Evolutionary conservation across 2,329 filamentous ascomycete species (phyloP).

Genomic region (Pyrenochaeta sp.): DNA sequence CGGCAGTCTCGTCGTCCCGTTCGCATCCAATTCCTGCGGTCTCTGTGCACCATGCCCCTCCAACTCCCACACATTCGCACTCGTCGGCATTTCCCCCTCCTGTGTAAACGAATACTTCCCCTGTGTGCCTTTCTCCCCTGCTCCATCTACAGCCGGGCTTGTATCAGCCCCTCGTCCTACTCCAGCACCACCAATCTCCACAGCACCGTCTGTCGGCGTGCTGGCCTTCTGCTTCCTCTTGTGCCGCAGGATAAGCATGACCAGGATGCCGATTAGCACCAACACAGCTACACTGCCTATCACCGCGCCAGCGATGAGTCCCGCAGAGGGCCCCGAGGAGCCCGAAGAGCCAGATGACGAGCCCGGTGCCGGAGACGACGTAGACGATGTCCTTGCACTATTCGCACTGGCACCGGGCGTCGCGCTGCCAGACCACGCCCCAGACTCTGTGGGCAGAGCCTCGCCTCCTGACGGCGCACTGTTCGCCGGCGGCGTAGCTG

Average conservation of each 20-base stretch:
- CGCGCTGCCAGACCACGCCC: no score
- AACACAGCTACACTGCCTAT: conserved; percentile 18
- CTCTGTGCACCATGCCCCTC: conserved; percentile 9
- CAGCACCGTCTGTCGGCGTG: no score
- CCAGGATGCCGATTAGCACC: conserved; percentile 13
- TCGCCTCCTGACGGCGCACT: no score
- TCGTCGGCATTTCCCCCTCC: conserved; percentile 15
- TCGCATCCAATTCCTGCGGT: conserved; percentile 12
- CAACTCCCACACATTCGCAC: conserved; percentile 19
- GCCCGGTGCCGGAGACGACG: not conserved
- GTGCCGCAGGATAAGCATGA: conserved; percentile 17
- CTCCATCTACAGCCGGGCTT: not conserved
- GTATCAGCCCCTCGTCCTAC: no score
- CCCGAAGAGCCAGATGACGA: conserved; percentile 5
- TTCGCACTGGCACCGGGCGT: no score
- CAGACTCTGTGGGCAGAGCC: no score
- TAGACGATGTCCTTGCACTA: no score
- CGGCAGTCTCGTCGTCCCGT: no score
- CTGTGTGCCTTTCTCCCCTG: no score
- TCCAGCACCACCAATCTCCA: no score
- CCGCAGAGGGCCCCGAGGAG: conserved; percentile 5
- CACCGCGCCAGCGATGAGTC: conserved; percentile 18
- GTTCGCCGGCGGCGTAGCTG: no score
- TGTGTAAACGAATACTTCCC: not conserved
- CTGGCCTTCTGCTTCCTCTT: conserved; percentile 13